Evolutionary conservation across 805 yeast species (phyloP), one percentile per base, ranked within the genome.

Genomic region (Kuraishia ogatae): DNA sequence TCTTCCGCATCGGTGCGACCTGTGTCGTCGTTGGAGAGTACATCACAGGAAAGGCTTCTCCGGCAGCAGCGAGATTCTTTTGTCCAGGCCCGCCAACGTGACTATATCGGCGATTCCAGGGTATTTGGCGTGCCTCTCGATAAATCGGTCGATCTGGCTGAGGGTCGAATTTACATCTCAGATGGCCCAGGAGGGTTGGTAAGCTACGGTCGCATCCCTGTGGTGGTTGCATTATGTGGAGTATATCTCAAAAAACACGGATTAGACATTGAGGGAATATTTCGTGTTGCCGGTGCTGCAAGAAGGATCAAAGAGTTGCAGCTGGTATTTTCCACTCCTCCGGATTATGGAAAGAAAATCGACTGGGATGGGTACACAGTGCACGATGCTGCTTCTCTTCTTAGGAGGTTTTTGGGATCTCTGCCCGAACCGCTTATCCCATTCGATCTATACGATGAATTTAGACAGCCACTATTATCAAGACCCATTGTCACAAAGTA

Each of bases 141-240:
- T 11, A 78, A 79, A 26, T 89, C 96, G 17, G 77, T 93, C 52
- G 70, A 77, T 39, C 79, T 84, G 57, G 97, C 98, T 0, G 84
- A 84, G 56, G 96, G 92, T 19, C 78, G 82, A 52, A 87, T 90
- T 54, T 80, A 85, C 43, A 81, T 87, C 7, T 75, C 85, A 50
- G 43, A 35, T 35, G 79, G 81, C 59, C 77, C 78, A 62, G 82
- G 82, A 58, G 85, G 84, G 26, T 80, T 84, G 56, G 80, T 87
- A 35, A 83, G 85, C 52, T 94, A 89, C 66, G 99, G 98, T 22
- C 76, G 84, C 54, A 89, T 94, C 20, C 99, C 99, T 0, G 80
- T 90, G 19, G 87, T 94, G 15, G 96, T 94, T n/a, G 98, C 97
- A 17, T 87, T 90, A 61, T 93, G 99, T 71, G 97, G 98, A 0